A percentile compares a stretch with the other conserved stretches of the same genome.
phyloP scores from a whole-genome alignment of 1,284 basidiomycete species.

The Heimioporus punctisporus region DNA sequence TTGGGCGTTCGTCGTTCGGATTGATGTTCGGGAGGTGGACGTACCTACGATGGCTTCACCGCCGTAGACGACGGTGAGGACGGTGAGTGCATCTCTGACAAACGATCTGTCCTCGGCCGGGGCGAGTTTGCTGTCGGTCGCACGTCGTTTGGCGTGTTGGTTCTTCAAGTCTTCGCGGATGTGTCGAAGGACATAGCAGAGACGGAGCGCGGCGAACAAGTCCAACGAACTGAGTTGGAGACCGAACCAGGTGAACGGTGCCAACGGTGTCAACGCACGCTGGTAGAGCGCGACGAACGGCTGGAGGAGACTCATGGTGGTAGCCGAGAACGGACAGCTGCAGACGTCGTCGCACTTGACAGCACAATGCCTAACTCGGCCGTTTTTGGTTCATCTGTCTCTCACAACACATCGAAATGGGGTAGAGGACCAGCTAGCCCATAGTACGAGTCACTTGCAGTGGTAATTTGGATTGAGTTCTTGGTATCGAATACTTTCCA shows the following conservation, averaged over 20 bases:
- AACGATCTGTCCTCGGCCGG: conserved; percentile 55
- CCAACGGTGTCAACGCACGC: conserved; percentile 57
- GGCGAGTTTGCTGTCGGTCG: conserved; percentile 16
- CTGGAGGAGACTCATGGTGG: conserved; percentile 34
- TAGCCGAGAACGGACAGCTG: background rate
- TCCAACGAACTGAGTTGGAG: conserved; percentile 61
- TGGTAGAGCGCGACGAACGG: conserved; percentile 57
- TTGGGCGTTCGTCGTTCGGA: background rate
- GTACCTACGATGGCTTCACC: conserved; percentile 69
- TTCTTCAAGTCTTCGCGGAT: conserved; percentile 52
- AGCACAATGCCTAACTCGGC: conserved; percentile 2
- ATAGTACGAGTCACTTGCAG: no score
- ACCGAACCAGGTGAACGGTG: conserved; percentile 71
- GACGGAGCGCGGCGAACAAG: conserved; percentile 61
- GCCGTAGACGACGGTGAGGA: conserved; percentile 70
- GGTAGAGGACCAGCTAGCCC: no score
- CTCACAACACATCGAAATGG: no score
- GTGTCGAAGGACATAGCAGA: conserved; percentile 70
- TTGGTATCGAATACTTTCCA: no score
- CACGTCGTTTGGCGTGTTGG: conserved; percentile 39
- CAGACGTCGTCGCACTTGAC: background rate
- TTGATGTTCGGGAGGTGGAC: conserved; percentile 5
- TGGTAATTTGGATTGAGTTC: no score
- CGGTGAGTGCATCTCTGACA: conserved; percentile 54
- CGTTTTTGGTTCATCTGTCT: conserved; percentile 4